Evolutionary conservation across 768 basidiomycete species (phyloP).

Genomic region (Trichaptum fuscoviolaceum): DNA sequence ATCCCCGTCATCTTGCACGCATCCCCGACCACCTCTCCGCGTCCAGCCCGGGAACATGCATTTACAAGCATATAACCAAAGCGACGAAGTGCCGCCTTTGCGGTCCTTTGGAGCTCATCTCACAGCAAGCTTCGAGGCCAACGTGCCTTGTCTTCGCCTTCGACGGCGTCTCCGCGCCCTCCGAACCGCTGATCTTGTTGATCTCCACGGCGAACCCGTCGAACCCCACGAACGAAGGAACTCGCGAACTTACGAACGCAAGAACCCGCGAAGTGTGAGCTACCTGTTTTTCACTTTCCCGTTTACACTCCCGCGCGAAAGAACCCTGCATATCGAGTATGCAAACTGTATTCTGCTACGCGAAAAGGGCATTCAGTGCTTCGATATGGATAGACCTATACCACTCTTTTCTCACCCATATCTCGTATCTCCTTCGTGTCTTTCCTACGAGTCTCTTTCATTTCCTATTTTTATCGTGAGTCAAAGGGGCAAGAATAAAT

Average conservation of each 20-base stretch:
- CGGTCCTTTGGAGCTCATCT: not conserved
- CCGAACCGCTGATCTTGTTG: not conserved
- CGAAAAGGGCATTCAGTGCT: not conserved
- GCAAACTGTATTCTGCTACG: not conserved
- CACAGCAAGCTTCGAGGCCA: not conserved
- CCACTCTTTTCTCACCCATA: not conserved
- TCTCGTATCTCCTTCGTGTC: not conserved
- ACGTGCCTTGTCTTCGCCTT: not conserved
- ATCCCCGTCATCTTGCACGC: not conserved
- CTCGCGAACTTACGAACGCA: not conserved
- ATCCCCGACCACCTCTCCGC: not conserved
- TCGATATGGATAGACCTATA: not conserved
- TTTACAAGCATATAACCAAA: not conserved
- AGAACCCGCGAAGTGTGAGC: not conserved
- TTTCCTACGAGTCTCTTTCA: not conserved
- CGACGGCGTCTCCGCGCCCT: not conserved
- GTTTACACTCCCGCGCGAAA: too few relatives aligned
- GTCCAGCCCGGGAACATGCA: not conserved
- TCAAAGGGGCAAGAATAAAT: not conserved
- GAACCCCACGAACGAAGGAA: not conserved
- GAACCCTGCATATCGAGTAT: too few relatives aligned
- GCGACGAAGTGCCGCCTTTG: not conserved
- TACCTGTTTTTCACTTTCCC: too few relatives aligned
- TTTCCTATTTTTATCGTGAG: not conserved
- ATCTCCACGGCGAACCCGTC: not conserved